Percentiles rank a stretch among this genome's conserved stretches.
These are phyloP conservation scores for Entomophthora muscae DNA, from an alignment of 371 early-diverging fungal species.

Conservation along the genomic window DNA sequence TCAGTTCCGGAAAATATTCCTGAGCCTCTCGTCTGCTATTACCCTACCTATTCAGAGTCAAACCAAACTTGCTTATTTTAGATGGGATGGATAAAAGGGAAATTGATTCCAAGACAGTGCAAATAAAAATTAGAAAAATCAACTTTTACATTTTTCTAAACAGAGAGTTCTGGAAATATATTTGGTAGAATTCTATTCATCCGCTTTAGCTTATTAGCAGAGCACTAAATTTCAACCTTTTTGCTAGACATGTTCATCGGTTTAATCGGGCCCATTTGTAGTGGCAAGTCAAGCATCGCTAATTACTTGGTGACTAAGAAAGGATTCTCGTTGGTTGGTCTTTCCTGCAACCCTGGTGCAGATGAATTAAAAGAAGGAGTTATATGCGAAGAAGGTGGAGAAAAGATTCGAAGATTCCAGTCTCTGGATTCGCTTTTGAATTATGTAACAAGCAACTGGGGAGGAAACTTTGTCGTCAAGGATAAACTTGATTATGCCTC, in stretches of 20 bases:
- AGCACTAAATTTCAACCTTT: too few relatives aligned
- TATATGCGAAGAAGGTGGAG: neutral
- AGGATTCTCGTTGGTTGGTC: conserved; percentile 25
- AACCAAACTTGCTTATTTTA: too few relatives aligned
- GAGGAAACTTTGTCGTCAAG: conserved; percentile 44
- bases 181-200: too few relatives aligned
- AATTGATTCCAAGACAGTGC: too few relatives aligned
- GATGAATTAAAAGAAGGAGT: neutral
- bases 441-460: conserved; percentile 26
- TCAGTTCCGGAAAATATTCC: too few relatives aligned
- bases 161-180: too few relatives aligned
- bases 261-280: conserved; percentile 45
- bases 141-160: too few relatives aligned
- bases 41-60: too few relatives aligned
- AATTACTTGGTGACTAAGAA: conserved; percentile 31
- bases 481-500: conserved; percentile 53
- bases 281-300: conserved; percentile 57
- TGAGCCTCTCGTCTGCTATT: too few relatives aligned
- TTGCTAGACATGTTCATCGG: conserved; percentile 76
- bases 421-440: conserved; percentile 17
- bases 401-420: neutral
- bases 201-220: too few relatives aligned
- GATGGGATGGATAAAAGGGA: too few relatives aligned
- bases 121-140: too few relatives aligned
- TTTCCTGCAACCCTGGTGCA: conserved; percentile 9